phyloP scores from a whole-genome alignment of 768 basidiomycete genomes.

The Boletus subcaerulescens region DNA sequence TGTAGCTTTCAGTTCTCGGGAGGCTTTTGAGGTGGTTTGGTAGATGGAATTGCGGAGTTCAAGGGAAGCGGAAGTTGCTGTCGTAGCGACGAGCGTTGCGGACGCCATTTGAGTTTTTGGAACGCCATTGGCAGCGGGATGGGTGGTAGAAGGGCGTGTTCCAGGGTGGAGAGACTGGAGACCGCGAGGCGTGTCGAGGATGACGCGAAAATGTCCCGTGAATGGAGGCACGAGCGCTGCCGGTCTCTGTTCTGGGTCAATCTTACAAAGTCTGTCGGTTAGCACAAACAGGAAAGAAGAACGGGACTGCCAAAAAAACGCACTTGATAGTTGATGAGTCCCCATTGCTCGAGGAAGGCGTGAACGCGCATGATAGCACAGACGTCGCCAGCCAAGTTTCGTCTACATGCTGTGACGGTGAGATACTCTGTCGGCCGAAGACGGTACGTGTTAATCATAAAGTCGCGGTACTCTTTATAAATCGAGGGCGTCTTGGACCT shows the following conservation, averaged over 20 bases:
- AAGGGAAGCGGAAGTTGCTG: slow-evolving; percentile 60
- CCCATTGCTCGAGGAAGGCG: slow-evolving; percentile 99
- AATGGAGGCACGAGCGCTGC: slow-evolving; percentile 94
- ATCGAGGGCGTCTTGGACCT: slow-evolving; percentile 93
- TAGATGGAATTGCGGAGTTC: slow-evolving; percentile 88
- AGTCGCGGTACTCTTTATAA: slow-evolving; percentile 99
- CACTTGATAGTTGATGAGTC: slow-evolving; percentile 97
- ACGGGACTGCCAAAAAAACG: slow-evolving; percentile 14
- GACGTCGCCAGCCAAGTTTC: slow-evolving; percentile 97
- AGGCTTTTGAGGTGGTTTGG: slow-evolving; percentile 83
- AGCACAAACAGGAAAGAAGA: neutral
- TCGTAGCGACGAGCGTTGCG: slow-evolving; percentile 4
- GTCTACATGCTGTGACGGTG: slow-evolving; percentile 93
- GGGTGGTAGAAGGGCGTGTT: slow-evolving; percentile 52
- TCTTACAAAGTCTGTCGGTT: slow-evolving; percentile 46
- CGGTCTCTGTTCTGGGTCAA: slow-evolving; percentile 95
- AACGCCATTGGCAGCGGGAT: slow-evolving; percentile 48
- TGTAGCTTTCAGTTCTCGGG: slow-evolving; percentile 59
- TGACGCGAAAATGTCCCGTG: slow-evolving; percentile 97
- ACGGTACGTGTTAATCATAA: slow-evolving; percentile 98
- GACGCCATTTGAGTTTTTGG: slow-evolving; percentile 34
- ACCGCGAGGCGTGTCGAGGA: slow-evolving; percentile 94
- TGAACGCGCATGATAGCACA: slow-evolving; percentile 99
- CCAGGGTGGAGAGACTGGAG: slow-evolving; percentile 91
- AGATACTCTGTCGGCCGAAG: slow-evolving; percentile 92